Evolutionary conservation across 2,329 filamentous ascomycete genomes (phyloP), one percentile per base, ranked within the genome.

Genomic region (Diplodia intermedia): DNA sequence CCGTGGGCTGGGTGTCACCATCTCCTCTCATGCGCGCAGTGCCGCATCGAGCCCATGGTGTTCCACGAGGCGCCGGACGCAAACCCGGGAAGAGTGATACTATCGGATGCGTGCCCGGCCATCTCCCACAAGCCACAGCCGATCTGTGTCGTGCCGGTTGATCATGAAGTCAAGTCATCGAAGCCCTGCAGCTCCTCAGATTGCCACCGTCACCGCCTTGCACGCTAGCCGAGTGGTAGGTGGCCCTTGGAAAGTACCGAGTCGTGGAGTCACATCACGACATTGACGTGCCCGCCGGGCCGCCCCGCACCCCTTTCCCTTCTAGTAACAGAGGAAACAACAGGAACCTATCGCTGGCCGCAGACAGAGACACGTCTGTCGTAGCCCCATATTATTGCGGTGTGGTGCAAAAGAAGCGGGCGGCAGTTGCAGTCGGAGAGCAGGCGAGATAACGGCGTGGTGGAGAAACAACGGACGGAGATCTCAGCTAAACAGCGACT

Each of bases 131-230:
- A 33, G 43, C 60, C 43, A 38, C 43, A 31, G 38, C n/a, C 29
- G 40, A 52, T 52, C 57, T 29, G 60, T 33, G 31, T 63, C 60
- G 60, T 63, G 60, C 29, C 20, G 60, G 60, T 63, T 63, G 60
- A 63, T 63, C 60, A 62, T 52, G 57, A 38, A 36, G 26, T 43
- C 43, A 50, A 62, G 57, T 62, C 57, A 63, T 52, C n/a, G 60
- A 52, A 63, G 53, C 47, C 26, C 60, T 33, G 53, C 53, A 55
- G 53, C 53, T 18, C 18, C n/a, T 2, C 14, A 18, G 50, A 29
- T 50, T 29, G 57, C 43, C 57, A 23, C 54, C 36, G n/a, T 60
- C 56, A 47, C 56, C 38, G 11, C 56, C 4, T 36, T 31, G 52
- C 38, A 14, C 56, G 36, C 20, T 26, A 47, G 38, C 56, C 57